A percentile compares a stretch with the other conserved stretches of the same genome.
Evolutionary conservation across 2,329 filamentous ascomycete genomes (phyloP).

Genomic region (Neodidymelliopsis sp.): DNA sequence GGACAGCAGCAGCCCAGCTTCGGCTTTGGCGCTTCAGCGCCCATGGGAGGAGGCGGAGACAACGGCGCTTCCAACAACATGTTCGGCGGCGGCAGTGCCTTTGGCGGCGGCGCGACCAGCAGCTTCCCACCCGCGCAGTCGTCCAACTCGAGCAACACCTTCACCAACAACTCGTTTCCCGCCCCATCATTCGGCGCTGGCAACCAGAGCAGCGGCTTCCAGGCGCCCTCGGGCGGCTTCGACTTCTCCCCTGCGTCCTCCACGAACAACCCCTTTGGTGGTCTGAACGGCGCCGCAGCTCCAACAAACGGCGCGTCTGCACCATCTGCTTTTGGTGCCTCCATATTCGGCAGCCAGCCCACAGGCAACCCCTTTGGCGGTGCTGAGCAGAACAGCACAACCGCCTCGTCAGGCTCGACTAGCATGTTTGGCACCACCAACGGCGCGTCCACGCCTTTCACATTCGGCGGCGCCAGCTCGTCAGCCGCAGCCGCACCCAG

Average conservation of each 20-base stretch:
- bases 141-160: conserved; percentile 32
- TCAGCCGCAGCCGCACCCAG: conserved; percentile 21
- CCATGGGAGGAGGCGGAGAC: conserved; percentile 22
- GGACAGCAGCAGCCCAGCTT: conserved; percentile 28
- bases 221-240: conserved; percentile 34
- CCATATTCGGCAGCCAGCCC: conserved; percentile 29
- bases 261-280: conserved; percentile 33
- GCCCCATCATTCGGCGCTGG: conserved; percentile 39
- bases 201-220: conserved; percentile 31
- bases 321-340: conserved; percentile 27
- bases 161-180: conserved; percentile 43
- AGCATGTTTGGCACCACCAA: conserved; percentile 29
- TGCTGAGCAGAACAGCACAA: conserved; percentile 27
- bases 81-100: conserved; percentile 20
- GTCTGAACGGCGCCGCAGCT: conserved; percentile 21
- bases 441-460: conserved; percentile 20
- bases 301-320: conserved; percentile 31
- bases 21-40: conserved; percentile 34
- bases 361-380: conserved; percentile 32
- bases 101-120: conserved; percentile 32
- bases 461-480: conserved; percentile 20
- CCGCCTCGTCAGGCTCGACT: conserved; percentile 14
- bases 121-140: conserved; percentile 45
- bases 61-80: conserved; percentile 16
- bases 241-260: conserved; percentile 34